Evolutionary conservation across 192 early-diverging fungal genomes (phyloP), one percentile per base, ranked within the genome.

Genomic region (Coemansia pectinata): DNA sequence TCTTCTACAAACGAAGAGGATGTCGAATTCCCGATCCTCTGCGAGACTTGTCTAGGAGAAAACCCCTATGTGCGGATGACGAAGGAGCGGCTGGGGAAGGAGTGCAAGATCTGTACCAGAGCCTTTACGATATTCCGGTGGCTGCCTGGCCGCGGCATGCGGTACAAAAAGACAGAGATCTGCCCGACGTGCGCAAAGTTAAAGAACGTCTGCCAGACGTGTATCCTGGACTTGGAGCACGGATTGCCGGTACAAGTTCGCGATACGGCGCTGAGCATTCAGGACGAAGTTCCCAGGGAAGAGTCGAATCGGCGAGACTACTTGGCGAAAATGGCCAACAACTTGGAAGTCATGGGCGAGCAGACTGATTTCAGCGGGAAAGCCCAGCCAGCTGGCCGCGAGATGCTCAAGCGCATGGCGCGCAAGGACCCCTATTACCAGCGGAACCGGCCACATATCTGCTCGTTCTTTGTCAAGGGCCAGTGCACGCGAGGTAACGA

Each of bases 41-140:
- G 98, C 85, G 97, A 98, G 80, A 95, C 95, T 44, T 99, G 98
- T 69, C 85, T 99, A 23, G 98, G 98, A 21, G 91, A 93, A 57
- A 99, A 98, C 70, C 98, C 98, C 31, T 99, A 98, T 70, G 90
- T 99, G 61, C 93, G 97, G 67, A 98, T 99, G 98, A 91, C 91
- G n/a, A 90, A 87, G 52, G 88, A 91, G 75, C 70, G 69, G 57
- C 85, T 80, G 48, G 92, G 91, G 38, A 90, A 88, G 70, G 91
- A 90, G 78, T 94, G 92, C 81, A 94, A 92, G 85, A 90, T 96
- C 70, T 99, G 98, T 70, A 78, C 78, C 31, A 85, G 93, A 36
- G 93, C 98, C 0, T 99, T 97, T 72, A 98, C 98, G 27, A 90
- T 97, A 44, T 99, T 98, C 77, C 88, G 93, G 45, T 99, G 98